phyloP scores from a whole-genome alignment of 768 basidiomycete species.

The Hypholoma fasciculare region DNA sequence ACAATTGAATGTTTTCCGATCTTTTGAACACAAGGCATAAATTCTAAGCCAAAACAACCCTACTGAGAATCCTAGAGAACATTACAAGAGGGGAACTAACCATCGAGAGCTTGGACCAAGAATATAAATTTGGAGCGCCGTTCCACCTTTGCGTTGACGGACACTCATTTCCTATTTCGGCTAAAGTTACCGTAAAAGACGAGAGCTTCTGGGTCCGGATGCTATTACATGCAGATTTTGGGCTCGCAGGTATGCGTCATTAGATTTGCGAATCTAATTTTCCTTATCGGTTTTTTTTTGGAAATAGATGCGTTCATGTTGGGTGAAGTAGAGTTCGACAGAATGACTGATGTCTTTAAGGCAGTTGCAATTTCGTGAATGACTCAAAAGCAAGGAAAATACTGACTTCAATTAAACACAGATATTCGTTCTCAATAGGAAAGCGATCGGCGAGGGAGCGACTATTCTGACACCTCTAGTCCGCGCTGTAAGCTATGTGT shows the following conservation, averaged over 20 bases:
- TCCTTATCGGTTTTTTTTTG: neutral
- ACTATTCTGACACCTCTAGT: constrained; percentile 5
- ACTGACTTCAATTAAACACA: neutral
- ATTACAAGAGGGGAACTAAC: constrained; percentile 1
- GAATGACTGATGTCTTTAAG: constrained; percentile 7
- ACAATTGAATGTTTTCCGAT: neutral
- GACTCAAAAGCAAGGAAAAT: neutral
- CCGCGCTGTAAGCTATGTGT: constrained; percentile 10
- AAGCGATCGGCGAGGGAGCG: constrained; percentile 5
- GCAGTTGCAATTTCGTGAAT: neutral
- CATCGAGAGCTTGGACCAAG: constrained; percentile 7
- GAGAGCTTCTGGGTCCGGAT: constrained; percentile 13
- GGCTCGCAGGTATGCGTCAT: constrained; percentile 6
- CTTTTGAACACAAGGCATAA: neutral
- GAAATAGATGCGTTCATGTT: constrained; percentile 9
- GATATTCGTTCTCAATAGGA: constrained; percentile 13
- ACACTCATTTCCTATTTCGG: constrained; percentile 4
- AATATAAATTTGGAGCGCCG: constrained; percentile 8
- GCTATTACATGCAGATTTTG: constrained; percentile 11
- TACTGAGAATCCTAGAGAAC: constrained; percentile 1
- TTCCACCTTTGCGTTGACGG: constrained; percentile 4
- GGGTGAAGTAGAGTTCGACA: constrained; percentile 11
- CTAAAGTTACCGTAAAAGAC: constrained; percentile 6
- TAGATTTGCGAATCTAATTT: too few relatives aligned
- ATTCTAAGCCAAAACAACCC: constrained; percentile 5